Evolutionary conservation across 345 rosid genomes (phyloP).

Genomic region (Schrenkiella parvula): DNA sequence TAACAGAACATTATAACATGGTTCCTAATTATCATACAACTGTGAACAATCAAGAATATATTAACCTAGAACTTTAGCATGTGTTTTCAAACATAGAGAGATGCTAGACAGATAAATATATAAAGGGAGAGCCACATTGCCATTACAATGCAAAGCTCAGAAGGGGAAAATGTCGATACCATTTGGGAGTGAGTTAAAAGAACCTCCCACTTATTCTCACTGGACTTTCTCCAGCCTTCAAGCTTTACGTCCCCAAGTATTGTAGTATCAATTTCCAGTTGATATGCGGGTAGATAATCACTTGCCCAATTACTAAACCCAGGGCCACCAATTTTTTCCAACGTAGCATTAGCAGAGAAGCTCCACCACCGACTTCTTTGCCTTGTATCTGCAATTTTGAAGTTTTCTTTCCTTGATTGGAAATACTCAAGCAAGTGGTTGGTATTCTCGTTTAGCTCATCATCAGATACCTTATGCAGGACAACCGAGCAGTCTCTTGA

Average conservation of each 20-base stretch:
- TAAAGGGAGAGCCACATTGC: neutral
- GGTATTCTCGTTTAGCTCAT: slow-evolving; percentile 57
- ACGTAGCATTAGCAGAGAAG: slow-evolving; percentile 37
- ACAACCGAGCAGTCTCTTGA: slow-evolving; percentile 66
- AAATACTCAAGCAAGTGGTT: slow-evolving; percentile 51
- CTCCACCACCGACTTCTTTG: slow-evolving; percentile 56
- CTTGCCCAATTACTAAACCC: slow-evolving; percentile 72
- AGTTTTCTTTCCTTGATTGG: slow-evolving; percentile 36
- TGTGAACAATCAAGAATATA: neutral
- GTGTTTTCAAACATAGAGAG: neutral
- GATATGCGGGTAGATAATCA: slow-evolving; percentile 67
- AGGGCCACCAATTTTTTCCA: slow-evolving; percentile 69
- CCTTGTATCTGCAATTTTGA: slow-evolving; percentile 28
- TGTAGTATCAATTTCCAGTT: slow-evolving; percentile 54
- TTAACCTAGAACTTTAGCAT: neutral
- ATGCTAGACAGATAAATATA: neutral
- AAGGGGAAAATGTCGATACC: slow-evolving; percentile 42
- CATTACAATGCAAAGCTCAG: neutral
- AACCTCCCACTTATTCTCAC: slow-evolving; percentile 64
- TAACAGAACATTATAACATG: neutral
- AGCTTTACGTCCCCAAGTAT: slow-evolving; percentile 51
- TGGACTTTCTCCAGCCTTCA: slow-evolving; percentile 71
- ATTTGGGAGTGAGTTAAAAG: slow-evolving; percentile 90
- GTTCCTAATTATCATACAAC: neutral
- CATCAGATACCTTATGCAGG: slow-evolving; percentile 49